Evolutionary conservation across 2,329 filamentous ascomycete genomes (phyloP).

Genomic region (Geosmithia morbida): DNA sequence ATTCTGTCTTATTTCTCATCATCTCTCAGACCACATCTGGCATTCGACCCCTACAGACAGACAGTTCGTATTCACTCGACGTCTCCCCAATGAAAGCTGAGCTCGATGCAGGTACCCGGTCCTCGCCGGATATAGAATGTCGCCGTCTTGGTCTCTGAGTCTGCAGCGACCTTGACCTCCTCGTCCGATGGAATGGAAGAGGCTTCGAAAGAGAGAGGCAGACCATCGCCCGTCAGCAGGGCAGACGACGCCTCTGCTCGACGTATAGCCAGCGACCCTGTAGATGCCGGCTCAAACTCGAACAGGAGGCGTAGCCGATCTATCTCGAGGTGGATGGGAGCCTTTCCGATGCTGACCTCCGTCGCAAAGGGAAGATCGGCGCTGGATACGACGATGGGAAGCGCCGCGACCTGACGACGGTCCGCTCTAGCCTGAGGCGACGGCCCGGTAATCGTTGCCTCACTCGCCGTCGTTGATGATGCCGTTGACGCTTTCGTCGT

Average conservation of each 20-base stretch:
- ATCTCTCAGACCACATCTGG: too few species aligned
- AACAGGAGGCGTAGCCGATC: not conserved
- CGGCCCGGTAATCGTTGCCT: not conserved
- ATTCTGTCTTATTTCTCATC: too few species aligned
- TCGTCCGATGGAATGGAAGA: not conserved
- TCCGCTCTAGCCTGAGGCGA: not conserved
- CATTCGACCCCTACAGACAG: too few species aligned
- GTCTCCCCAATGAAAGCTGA: not conserved
- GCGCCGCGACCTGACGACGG: not conserved
- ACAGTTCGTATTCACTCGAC: not conserved
- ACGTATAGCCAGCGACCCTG: not conserved
- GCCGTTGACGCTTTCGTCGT: too few species aligned
- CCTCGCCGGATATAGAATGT: not conserved
- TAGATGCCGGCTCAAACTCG: not conserved
- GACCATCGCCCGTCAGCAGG: too few species aligned
- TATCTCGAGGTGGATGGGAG: not conserved
- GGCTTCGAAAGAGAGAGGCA: not conserved
- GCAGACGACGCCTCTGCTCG: not conserved
- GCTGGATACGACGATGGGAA: not conserved
- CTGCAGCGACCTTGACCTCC: not conserved
- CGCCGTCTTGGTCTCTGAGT: not conserved
- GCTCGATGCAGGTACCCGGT: not conserved
- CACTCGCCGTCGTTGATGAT: not conserved
- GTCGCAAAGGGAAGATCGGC: not conserved
- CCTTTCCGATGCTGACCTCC: not conserved